Conservation (phyloP, 805 yeast species). For the Teunomyces barrocoloradensis region DNA sequence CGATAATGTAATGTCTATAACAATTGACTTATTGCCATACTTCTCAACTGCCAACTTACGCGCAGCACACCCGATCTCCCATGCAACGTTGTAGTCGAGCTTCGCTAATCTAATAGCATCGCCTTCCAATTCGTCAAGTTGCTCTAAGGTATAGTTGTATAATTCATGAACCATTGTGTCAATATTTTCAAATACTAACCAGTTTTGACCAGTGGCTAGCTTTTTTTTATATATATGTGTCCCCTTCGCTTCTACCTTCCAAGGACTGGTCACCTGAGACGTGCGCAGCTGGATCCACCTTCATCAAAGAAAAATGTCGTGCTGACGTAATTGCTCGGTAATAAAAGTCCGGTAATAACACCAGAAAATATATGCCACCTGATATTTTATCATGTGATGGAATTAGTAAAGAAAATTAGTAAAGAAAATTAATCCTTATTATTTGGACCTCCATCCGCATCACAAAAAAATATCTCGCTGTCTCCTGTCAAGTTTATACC, state of each 20-base stretch:
- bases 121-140: conserved; percentile 22
- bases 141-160: conserved; percentile 12
- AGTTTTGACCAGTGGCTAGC: not conserved
- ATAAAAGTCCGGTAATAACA: no score
- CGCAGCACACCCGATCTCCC: conserved; percentile 44
- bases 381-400: no score
- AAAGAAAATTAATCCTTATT: no score
- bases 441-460: no score
- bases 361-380: no score
- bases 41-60: conserved; percentile 31
- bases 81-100: conserved; percentile 40
- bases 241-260: not conserved
- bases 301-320: not conserved
- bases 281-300: no score
- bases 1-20: conserved; percentile 47
- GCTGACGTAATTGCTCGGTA: not conserved
- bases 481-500: no score
- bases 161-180: conserved; percentile 7
- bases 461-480: no score
- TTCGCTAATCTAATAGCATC: conserved; percentile 16
- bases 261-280: not conserved
- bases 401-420: no score
- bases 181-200: not conserved
- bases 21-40: conserved; percentile 31
- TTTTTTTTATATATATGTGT: not conserved